These are phyloP conservation scores for Ophiocordyceps camponoti-leonardi DNA, from an alignment of 2,329 filamentous ascomycete genomes.

Conservation along the genomic window DNA sequence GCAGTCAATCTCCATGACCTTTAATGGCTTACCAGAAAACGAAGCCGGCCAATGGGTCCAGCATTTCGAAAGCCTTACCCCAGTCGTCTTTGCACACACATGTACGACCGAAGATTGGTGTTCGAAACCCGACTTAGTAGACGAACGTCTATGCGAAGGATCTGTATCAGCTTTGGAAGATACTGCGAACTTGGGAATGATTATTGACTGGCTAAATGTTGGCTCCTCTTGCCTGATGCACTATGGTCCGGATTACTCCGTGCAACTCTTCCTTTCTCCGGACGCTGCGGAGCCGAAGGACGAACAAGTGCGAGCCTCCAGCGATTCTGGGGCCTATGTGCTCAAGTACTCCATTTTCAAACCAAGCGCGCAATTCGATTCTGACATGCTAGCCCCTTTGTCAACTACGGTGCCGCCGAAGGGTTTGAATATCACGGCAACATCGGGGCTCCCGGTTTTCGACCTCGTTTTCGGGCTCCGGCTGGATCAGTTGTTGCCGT, in stretches of 20 bases:
- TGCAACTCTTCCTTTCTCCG: slow-evolving; percentile 21
- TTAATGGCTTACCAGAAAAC: slow-evolving; percentile 5
- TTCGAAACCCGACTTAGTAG: slow-evolving; percentile 4
- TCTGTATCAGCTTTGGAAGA: slow-evolving; percentile 4
- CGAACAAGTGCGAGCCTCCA: slow-evolving; percentile 4
- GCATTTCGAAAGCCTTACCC: slow-evolving; percentile 8
- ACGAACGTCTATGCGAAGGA: slow-evolving; percentile 8
- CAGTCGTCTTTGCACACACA: slow-evolving; percentile 16
- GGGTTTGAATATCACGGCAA: not conserved
- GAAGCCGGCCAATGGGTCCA: slow-evolving; percentile 9
- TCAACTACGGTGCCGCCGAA: not conserved
- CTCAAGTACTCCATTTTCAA: slow-evolving; percentile 22
- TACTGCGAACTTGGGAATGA: slow-evolving; percentile 7
- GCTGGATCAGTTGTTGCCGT: slow-evolving; percentile 13
- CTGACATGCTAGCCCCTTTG: slow-evolving; percentile 10
- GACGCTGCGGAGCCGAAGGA: slow-evolving; percentile 11
- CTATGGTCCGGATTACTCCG: slow-evolving; percentile 12
- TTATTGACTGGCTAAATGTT: slow-evolving; percentile 16
- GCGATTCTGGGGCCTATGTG: not conserved
- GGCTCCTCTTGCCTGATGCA: slow-evolving; percentile 19
- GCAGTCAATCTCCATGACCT: slow-evolving; percentile 2
- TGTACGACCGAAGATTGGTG: slow-evolving; percentile 16
- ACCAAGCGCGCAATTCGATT: slow-evolving; percentile 7
- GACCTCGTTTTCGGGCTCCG: slow-evolving; percentile 14
- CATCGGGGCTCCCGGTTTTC: slow-evolving; percentile 7